Percentiles rank a stretch among this genome's conserved stretches.
phyloP scores from a whole-genome alignment of 768 basidiomycete species.

The Butyriboletus loyo region DNA sequence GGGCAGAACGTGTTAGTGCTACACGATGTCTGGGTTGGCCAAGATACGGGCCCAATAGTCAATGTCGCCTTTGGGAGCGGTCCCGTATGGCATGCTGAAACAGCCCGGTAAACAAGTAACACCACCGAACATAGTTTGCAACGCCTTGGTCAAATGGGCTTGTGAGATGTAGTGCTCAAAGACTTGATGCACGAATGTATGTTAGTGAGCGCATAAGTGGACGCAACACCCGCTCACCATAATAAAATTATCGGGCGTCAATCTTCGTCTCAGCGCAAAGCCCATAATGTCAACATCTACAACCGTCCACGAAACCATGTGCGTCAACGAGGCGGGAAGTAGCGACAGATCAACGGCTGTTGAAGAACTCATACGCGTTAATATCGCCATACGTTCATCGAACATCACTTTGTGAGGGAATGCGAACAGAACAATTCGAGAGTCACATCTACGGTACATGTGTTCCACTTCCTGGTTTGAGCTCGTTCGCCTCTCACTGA shows the following conservation, averaged over 20 bases:
- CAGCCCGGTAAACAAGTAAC: constrained; percentile 99
- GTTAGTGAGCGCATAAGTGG: constrained; percentile 6
- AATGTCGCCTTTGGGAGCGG: constrained; percentile 94
- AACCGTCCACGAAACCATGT: constrained; percentile 97
- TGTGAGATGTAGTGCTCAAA: constrained; percentile 99
- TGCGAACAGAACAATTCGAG: constrained; percentile 94
- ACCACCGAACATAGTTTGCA: constrained; percentile 99
- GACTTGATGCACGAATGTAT: constrained; percentile 53
- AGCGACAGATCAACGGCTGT: too few relatives aligned
- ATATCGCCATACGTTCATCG: constrained; percentile 99
- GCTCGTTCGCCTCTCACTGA: too few relatives aligned
- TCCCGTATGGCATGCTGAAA: constrained; percentile 99
- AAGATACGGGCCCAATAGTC: constrained; percentile 99
- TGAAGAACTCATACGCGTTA: constrained; percentile 99
- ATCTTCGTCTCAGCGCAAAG: constrained; percentile 99
- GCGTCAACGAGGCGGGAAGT: constrained; percentile 94
- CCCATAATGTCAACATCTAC: constrained; percentile 97
- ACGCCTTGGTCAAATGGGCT: constrained; percentile 97
- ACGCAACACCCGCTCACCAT: constrained; percentile 63
- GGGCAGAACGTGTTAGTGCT: constrained; percentile 99
- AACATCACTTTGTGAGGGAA: constrained; percentile 99
- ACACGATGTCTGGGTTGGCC: constrained; percentile 97
- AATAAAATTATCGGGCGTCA: constrained; percentile 96
- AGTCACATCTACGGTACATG: constrained; percentile 98
- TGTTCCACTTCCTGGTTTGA: too few relatives aligned